Conservation (phyloP, 164 flowering plant genomes). For the Magnolia changhungtana region DNA sequence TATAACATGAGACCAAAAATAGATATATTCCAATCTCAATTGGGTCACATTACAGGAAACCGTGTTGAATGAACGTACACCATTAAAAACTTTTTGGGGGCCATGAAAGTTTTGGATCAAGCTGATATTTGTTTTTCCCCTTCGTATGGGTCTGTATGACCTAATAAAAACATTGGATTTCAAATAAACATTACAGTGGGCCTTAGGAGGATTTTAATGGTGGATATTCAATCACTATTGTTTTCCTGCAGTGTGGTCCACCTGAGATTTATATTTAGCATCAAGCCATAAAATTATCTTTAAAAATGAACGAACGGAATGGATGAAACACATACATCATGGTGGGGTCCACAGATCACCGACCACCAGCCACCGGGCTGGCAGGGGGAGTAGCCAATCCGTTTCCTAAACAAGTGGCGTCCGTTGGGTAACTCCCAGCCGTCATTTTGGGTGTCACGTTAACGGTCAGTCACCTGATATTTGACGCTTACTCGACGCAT, state of each 20-base stretch:
- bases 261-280: too few species aligned
- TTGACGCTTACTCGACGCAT: neutral
- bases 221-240: neutral
- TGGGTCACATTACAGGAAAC: too few species aligned
- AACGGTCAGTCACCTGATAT: conserved; percentile 1
- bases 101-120: too few species aligned
- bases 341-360: neutral
- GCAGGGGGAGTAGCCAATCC: neutral
- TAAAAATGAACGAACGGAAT: neutral
- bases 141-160: too few species aligned
- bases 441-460: conserved; percentile 1
- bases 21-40: too few species aligned
- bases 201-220: neutral
- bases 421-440: neutral
- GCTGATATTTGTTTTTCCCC: too few species aligned
- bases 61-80: too few species aligned
- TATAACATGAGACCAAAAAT: too few species aligned
- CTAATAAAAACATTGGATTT: too few species aligned
- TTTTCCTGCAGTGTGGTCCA: neutral
- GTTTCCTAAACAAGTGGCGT: neutral
- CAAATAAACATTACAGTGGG: too few species aligned
- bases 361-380: neutral
- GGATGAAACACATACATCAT: neutral
- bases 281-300: too few species aligned
- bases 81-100: too few species aligned